Percentiles rank a stretch among this genome's conserved stretches.
Conservation (phyloP, 768 basidiomycete genomes). For the Russula ochroleuca region DNA sequence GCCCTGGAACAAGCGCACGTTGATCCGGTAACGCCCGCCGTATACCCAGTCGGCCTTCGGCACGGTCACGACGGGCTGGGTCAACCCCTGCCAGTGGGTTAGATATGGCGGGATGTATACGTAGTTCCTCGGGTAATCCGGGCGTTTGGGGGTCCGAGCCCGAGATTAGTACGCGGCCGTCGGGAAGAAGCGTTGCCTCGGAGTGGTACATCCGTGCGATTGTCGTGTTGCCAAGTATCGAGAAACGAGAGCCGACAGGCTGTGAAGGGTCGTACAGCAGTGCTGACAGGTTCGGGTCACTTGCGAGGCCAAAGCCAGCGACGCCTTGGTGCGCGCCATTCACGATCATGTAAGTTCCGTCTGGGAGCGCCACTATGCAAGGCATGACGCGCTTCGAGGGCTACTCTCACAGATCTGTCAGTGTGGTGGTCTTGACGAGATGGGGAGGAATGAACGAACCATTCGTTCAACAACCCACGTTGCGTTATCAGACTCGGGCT, state of each 20-base stretch:
- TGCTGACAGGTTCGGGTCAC: conserved; percentile 57
- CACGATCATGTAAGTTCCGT: conserved; percentile 71
- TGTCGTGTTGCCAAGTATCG: conserved; percentile 62
- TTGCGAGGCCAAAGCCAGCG: conserved; percentile 70
- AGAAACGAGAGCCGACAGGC: conserved; percentile 56
- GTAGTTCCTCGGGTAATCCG: conserved; percentile 70
- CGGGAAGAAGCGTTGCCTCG: conserved; percentile 67
- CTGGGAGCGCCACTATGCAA: conserved; percentile 66
- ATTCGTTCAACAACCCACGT: conserved; percentile 75
- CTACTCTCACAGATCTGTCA: conserved; percentile 34
- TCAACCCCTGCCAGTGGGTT: conserved; percentile 51
- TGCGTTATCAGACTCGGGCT: conserved; percentile 57
- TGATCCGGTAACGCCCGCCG: conserved; percentile 50
- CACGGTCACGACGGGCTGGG: conserved; percentile 60
- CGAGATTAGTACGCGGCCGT: conserved; percentile 69
- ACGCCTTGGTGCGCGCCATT: conserved; percentile 69
- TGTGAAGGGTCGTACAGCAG: conserved; percentile 65
- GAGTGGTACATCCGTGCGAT: conserved; percentile 78
- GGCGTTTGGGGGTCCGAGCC: conserved; percentile 67
- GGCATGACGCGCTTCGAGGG: conserved; percentile 73
- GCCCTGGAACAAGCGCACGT: conserved; percentile 40
- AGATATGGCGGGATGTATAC: conserved; percentile 90
- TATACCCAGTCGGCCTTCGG: conserved; percentile 60
- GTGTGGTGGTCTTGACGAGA: not conserved
- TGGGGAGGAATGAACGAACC: conserved; percentile 42